Evolutionary conservation across 225 moss, liverwort and hornwort species (phyloP).

Genomic region (Sphagnum contortum): DNA sequence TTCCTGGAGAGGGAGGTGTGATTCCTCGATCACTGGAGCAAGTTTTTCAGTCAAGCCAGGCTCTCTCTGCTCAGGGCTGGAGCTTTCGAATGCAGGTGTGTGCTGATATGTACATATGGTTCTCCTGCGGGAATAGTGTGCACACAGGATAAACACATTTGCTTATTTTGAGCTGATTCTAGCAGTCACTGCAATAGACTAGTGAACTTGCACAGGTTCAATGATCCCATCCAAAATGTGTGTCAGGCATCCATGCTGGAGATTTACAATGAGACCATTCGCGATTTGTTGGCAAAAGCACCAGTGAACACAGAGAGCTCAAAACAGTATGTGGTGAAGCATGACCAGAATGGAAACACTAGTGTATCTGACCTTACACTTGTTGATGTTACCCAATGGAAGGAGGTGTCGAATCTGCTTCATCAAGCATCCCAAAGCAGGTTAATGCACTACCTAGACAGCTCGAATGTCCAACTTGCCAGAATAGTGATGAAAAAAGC

Average conservation of each 20-base stretch:
- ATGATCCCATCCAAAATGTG: no score
- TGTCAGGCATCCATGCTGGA: constrained; percentile 94
- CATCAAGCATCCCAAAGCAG: constrained; percentile 95
- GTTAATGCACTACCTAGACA: constrained; percentile 13
- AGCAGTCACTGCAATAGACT: no score
- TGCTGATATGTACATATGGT: background rate
- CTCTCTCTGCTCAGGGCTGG: constrained; percentile 73
- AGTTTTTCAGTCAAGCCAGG: constrained; percentile 87
- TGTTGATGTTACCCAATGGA: constrained; percentile 86
- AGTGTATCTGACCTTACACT: constrained; percentile 79
- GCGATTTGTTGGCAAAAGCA: constrained; percentile 65
- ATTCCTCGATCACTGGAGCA: constrained; percentile 95
- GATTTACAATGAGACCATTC: constrained; percentile 92
- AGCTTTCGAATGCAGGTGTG: constrained; percentile 92
- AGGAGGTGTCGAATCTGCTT: constrained; percentile 81
- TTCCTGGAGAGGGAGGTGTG: constrained; percentile 71
- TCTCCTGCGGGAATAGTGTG: no score
- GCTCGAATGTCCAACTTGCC: no score
- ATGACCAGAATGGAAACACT: constrained; percentile 72
- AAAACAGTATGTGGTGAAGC: constrained; percentile 82
- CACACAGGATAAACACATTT: no score
- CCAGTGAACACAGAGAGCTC: constrained; percentile 38
- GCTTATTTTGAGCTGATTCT: no score
- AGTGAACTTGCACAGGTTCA: no score
- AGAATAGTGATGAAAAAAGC: no score